Evolutionary conservation across 1,284 basidiomycete genomes (phyloP), one percentile per base, ranked within the genome.

Genomic region (Ganoderma meredithae): DNA sequence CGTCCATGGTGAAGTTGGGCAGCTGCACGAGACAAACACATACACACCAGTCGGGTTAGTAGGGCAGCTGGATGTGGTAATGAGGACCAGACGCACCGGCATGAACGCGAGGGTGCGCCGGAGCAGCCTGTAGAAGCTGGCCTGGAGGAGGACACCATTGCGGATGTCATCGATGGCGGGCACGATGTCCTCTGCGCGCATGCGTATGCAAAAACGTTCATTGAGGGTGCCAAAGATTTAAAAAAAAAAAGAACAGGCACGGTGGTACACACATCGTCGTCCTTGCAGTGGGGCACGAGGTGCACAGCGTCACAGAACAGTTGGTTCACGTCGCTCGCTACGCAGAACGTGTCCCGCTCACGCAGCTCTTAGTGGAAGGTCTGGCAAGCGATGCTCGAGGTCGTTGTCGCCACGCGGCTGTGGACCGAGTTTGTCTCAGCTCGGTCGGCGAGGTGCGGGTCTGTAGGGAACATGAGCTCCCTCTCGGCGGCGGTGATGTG

Each of bases 201-300:
- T 3, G 4, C 3, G 10, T 10, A 12, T 7, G 43, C 17, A 3
- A 3, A 36, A 31, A 3, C 27, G 27, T 31, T 31, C 27, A 3
- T 31, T 7, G 43, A 19, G 19, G 6, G 17, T 13, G 43, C 19
- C 13, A n/a, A 5, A 3, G 43, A 44, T 5, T 7, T 44, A 1
- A 9, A 19, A 44, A 7, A 31, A 31, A 1, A 31, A 31, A 31
- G 27, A 1, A 31, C 1, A 31, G 27, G 1, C 27, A 15, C 17
- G 17, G 43, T 44, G 4, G 43, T 47, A 49, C 52, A 5, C 17
- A 55, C 52, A 5, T 55, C 27, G 17, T 55, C 27, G 27, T 55
- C 52, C 17, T 33, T 55, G 52, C 27, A 55, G 12, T 55, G 52
- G 6, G 52, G 52, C 52, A 55, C 52, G 27, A 55, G 52, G 27